Evolutionary conservation across 176 grass and related monocot species (phyloP).

Genomic region (Oryza rufipogon): DNA sequence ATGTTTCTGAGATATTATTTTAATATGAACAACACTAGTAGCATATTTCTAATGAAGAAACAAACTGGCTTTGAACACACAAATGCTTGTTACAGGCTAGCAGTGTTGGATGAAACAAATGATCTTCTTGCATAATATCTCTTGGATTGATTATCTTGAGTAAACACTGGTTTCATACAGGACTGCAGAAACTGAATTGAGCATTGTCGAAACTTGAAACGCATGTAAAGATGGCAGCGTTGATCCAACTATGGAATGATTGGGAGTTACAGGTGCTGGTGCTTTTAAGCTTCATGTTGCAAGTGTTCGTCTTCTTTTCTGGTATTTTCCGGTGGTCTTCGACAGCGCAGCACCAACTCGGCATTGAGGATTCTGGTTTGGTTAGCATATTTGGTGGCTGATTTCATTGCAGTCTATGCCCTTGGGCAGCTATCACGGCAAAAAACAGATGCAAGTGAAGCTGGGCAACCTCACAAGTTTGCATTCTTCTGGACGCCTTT

Average conservation of each 20-base stretch:
- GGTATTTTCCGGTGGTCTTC: conserved; percentile 16
- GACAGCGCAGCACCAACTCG: conserved; percentile 1
- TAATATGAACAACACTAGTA: too few species aligned
- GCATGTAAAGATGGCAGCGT: background rate
- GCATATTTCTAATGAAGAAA: too few species aligned
- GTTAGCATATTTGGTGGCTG: background rate
- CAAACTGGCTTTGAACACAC: too few species aligned
- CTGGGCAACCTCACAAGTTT: background rate
- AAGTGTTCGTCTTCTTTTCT: background rate
- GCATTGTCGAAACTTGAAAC: too few species aligned
- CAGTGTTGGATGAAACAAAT: too few species aligned
- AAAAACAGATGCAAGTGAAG: background rate
- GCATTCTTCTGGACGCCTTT: background rate
- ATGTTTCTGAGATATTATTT: too few species aligned
- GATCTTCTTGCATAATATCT: too few species aligned
- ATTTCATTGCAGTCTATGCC: background rate
- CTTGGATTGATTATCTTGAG: too few species aligned
- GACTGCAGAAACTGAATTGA: background rate
- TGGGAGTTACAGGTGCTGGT: background rate
- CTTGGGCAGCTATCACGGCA: background rate
- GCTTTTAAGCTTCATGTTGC: background rate
- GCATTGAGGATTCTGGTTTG: conserved; percentile 12
- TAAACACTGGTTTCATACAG: background rate
- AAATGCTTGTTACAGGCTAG: too few species aligned
- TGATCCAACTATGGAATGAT: conserved; percentile 12